Evolutionary conservation across 2,329 filamentous ascomycete genomes (phyloP), one percentile per base, ranked within the genome.

Genomic region (Fusarium lyarnte): DNA sequence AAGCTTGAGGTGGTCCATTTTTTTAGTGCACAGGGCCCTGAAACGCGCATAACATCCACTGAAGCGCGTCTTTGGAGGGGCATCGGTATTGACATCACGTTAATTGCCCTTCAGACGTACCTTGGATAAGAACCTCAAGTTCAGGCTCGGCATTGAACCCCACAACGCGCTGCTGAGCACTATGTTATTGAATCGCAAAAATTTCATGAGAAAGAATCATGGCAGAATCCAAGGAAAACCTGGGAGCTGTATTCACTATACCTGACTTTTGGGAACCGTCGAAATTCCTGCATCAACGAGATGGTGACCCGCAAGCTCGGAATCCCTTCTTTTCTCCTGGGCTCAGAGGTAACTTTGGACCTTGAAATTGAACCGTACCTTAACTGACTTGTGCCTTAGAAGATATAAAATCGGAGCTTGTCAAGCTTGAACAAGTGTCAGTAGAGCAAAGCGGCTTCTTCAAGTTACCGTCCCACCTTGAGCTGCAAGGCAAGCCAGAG

Each of bases 231-330:
- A 81, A 84, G 67, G 80, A 85, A 66, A 82, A 85, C 43, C 77
- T 81, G 59, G 84, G 87, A 52, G 82, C 91, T 77, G 85, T 91
- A 36, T 93, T 93, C 77, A 86, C 87, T 42, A 89, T 90, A 49
- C 89, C 89, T 42, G 85, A 91, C 76, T 86, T 92, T 68, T 89
- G 87, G 86, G 84, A 83, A 61, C 81, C 85, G 31, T 89, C 90
- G 5, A 84, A 81, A 73, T 86, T 87, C 79, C 80, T 88, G 41
- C 80, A 84, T 12, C 69, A 78, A 51, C 36, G 77, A 27, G 66
- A 64, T 27, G 57, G 54, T 38, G 71, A 77, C 31, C 31, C 42
- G 13, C 69, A 68, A 27, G 45, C 70, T 31, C 51, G 67, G 23
- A 63, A 76, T 45, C 69, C 78, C 13, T 86, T 88, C 76, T 89